Evolutionary conservation across 495 filamentous ascomycete genomes (phyloP).

Genomic region (Podospora pseudocomata): DNA sequence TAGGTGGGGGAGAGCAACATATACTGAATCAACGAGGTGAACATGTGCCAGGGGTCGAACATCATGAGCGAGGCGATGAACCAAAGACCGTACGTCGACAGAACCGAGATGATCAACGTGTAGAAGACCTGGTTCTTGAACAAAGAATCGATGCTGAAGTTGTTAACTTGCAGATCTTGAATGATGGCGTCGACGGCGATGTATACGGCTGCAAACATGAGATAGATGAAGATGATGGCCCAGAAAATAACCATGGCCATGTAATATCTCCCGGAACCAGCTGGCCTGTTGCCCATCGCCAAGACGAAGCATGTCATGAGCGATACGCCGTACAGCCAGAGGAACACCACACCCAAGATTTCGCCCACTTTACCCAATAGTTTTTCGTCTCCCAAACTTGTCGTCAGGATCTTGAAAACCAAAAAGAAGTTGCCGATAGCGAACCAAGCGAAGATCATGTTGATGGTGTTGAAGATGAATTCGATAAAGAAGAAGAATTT

Average conservation of each 20-base stretch:
- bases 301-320: slow-evolving; percentile 94
- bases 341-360: slow-evolving; percentile 82
- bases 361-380: slow-evolving; percentile 72
- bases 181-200: slow-evolving; percentile 88
- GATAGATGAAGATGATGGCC: slow-evolving; percentile 90
- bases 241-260: slow-evolving; percentile 98
- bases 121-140: slow-evolving; percentile 89
- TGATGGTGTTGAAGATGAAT: slow-evolving; percentile 89
- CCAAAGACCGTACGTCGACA: slow-evolving; percentile 92
- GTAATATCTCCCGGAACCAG: slow-evolving; percentile 88
- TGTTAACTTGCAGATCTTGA: slow-evolving; percentile 54
- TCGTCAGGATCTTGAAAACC: slow-evolving; percentile 95
- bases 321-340: slow-evolving; percentile 92
- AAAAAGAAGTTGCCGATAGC: slow-evolving; percentile 99
- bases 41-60: slow-evolving; percentile 99
- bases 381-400: slow-evolving; percentile 63
- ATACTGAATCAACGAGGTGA: slow-evolving; percentile 95
- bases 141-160: slow-evolving; percentile 64
- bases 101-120: slow-evolving; percentile 84
- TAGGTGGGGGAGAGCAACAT: slow-evolving; percentile 96
- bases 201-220: slow-evolving; percentile 91
- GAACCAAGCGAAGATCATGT: slow-evolving; percentile 99
- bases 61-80: slow-evolving; percentile 88
- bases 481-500: slow-evolving; percentile 89
- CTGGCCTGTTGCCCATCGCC: slow-evolving; percentile 92